Evolutionary conservation across 202 grass and related monocot species (phyloP).

Genomic region (Panicum virgatum): DNA sequence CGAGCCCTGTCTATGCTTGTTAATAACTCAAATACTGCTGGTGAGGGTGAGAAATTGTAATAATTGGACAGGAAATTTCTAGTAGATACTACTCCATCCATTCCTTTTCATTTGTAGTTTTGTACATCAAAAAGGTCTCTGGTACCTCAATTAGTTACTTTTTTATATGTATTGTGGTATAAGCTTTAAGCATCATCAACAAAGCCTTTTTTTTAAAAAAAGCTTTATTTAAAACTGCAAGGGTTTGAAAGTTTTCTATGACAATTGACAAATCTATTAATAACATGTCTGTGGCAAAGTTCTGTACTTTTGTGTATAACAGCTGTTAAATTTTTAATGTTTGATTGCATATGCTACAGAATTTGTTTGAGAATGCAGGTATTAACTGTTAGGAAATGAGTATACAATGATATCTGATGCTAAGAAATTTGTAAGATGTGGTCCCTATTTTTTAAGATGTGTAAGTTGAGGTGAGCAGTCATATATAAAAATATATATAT

Average conservation of each 20-base stretch:
- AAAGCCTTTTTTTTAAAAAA: neutral
- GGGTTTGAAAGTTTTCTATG: neutral
- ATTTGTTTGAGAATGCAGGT: neutral
- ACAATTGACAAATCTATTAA: neutral
- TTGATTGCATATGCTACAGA: neutral
- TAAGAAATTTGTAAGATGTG: conserved; percentile 22
- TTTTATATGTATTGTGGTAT: neutral
- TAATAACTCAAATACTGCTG: conserved; percentile 2
- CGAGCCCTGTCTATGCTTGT: neutral
- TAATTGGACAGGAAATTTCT: neutral
- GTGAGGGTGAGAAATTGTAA: conserved; percentile 12
- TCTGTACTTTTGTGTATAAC: neutral
- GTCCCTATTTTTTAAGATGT: conserved; percentile 3
- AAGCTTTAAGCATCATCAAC: neutral
- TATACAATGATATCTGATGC: conserved; percentile 21
- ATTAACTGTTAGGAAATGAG: neutral
- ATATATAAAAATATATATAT: neutral
- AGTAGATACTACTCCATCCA: neutral
- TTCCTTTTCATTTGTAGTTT: neutral
- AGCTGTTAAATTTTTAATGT: neutral
- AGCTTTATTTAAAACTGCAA: neutral
- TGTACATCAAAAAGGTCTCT: neutral
- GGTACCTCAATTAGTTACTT: neutral
- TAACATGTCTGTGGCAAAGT: neutral
- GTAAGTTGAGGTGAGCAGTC: neutral